phyloP scores from a whole-genome alignment of 1,139 yeast species.

The Blastobotrys arbuscula region DNA sequence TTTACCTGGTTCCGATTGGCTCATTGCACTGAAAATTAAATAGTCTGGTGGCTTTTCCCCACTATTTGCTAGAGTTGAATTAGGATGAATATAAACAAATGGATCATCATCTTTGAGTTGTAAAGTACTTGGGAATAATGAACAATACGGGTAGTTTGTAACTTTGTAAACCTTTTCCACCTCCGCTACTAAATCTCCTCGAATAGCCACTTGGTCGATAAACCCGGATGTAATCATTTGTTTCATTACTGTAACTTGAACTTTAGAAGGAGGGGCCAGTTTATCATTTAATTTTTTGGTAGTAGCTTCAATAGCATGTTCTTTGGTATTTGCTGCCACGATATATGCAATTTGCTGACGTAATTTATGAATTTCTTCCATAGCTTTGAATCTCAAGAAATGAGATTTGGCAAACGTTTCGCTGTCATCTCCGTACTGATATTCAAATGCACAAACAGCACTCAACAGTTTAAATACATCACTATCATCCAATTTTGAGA shows the following conservation, averaged over 20 bases:
- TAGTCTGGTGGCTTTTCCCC: slow-evolving; percentile 73
- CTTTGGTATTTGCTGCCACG: slow-evolving; percentile 56
- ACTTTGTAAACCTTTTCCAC: slow-evolving; percentile 44
- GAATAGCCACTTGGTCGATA: slow-evolving; percentile 80
- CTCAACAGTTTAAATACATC: slow-evolving; percentile 74
- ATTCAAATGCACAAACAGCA: slow-evolving; percentile 87
- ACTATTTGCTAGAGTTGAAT: slow-evolving; percentile 51
- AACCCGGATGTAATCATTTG: slow-evolving; percentile 94
- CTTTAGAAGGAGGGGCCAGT: slow-evolving; percentile 60
- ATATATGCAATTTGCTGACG: slow-evolving; percentile 73
- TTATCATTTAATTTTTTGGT: slow-evolving; percentile 47
- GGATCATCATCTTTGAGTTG: slow-evolving; percentile 34
- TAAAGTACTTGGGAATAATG: slow-evolving; percentile 50
- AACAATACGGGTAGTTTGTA: slow-evolving; percentile 64
- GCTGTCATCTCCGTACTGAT: slow-evolving; percentile 32
- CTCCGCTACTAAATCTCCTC: slow-evolving; percentile 76
- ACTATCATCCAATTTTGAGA: slow-evolving; percentile 65
- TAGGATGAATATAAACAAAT: slow-evolving; percentile 70
- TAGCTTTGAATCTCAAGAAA: slow-evolving; percentile 51
- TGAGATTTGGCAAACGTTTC: slow-evolving; percentile 48
- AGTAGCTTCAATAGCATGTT: slow-evolving; percentile 45
- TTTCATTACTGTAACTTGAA: slow-evolving; percentile 72
- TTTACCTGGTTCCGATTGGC: slow-evolving; percentile 26
- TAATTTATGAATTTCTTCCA: slow-evolving; percentile 82
- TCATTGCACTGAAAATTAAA: slow-evolving; percentile 63